phyloP scores from a whole-genome alignment of 805 yeast species.

The Spathaspora boniae region DNA sequence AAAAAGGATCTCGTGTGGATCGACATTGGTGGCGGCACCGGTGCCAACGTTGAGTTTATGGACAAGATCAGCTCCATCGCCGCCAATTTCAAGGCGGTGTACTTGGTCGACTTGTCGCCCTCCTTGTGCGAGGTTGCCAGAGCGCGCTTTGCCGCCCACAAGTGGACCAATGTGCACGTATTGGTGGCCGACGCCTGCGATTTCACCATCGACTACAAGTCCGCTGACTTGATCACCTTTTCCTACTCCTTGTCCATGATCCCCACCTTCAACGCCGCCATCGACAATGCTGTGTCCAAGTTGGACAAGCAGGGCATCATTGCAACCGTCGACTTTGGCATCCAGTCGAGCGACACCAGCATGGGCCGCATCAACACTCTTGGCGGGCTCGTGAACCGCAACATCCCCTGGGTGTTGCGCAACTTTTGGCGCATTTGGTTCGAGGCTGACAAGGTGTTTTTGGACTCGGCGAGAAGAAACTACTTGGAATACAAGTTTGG shows the following conservation, averaged over 20 bases:
- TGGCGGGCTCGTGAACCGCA: slow-evolving; percentile 70
- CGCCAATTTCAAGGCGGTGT: slow-evolving; percentile 57
- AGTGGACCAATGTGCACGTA: slow-evolving; percentile 60
- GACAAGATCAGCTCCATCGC: slow-evolving; percentile 47
- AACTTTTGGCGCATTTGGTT: slow-evolving; percentile 89
- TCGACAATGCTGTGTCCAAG: slow-evolving; percentile 59
- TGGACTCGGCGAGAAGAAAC: slow-evolving; percentile 78
- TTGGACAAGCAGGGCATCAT: slow-evolving; percentile 59
- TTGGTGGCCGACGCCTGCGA: slow-evolving; percentile 74
- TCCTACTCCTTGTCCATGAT: slow-evolving; percentile 84
- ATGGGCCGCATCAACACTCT: slow-evolving; percentile 69
- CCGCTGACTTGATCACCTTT: slow-evolving; percentile 73
- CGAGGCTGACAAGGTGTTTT: slow-evolving; percentile 75
- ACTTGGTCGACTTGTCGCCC: slow-evolving; percentile 73
- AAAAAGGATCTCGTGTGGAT: slow-evolving; percentile 58
- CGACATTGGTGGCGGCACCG: slow-evolving; percentile 87
- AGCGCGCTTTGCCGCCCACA: slow-evolving; percentile 44
- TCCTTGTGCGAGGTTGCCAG: slow-evolving; percentile 72
- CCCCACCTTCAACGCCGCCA: slow-evolving; percentile 74
- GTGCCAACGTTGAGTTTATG: slow-evolving; percentile 78
- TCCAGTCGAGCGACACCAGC: slow-evolving; percentile 61
- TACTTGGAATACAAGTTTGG: slow-evolving; percentile 82
- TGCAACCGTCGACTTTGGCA: slow-evolving; percentile 77
- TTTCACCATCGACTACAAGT: slow-evolving; percentile 45
- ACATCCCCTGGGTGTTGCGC: slow-evolving; percentile 72